Conservation (phyloP, 2,329 filamentous ascomycete genomes). For the Hypoxylon sp. region DNA sequence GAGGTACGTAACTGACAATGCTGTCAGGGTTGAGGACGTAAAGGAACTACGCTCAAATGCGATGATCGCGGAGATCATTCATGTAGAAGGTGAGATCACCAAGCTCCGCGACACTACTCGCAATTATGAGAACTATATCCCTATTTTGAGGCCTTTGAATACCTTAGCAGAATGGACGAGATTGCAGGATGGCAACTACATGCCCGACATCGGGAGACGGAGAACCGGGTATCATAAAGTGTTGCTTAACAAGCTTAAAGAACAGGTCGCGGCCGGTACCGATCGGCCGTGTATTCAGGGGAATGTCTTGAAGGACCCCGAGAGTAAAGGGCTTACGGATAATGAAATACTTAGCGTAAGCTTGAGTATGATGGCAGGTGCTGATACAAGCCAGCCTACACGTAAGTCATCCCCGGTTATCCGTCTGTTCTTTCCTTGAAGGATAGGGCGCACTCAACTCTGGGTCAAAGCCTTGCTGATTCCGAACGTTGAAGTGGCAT, state of each 20-base stretch:
- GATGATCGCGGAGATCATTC: slow-evolving; percentile 69
- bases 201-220: slow-evolving; percentile 66
- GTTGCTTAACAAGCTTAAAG: slow-evolving; percentile 68
- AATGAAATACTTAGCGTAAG: too few relatives aligned
- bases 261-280: slow-evolving; percentile 58
- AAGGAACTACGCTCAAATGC: slow-evolving; percentile 53
- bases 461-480: too few relatives aligned
- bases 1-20: too few relatives aligned
- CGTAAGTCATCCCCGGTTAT: too few relatives aligned
- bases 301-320: too few relatives aligned
- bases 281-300: too few relatives aligned
- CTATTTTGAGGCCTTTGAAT: slow-evolving; percentile 66
- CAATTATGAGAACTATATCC: slow-evolving; percentile 75
- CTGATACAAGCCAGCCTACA: too few relatives aligned
- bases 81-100: slow-evolving; percentile 70
- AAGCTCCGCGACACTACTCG: slow-evolving; percentile 73
- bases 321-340: too few relatives aligned
- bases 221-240: slow-evolving; percentile 69
- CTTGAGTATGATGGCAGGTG: too few relatives aligned
- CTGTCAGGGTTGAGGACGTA: slow-evolving; percentile 27
- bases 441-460: too few relatives aligned
- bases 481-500: too few relatives aligned
- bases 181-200: slow-evolving; percentile 47
- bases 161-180: slow-evolving; percentile 58
- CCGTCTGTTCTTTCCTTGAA: too few relatives aligned